phyloP scores from a whole-genome alignment of 2,329 filamentous ascomycete species.

The Capronia americana region DNA sequence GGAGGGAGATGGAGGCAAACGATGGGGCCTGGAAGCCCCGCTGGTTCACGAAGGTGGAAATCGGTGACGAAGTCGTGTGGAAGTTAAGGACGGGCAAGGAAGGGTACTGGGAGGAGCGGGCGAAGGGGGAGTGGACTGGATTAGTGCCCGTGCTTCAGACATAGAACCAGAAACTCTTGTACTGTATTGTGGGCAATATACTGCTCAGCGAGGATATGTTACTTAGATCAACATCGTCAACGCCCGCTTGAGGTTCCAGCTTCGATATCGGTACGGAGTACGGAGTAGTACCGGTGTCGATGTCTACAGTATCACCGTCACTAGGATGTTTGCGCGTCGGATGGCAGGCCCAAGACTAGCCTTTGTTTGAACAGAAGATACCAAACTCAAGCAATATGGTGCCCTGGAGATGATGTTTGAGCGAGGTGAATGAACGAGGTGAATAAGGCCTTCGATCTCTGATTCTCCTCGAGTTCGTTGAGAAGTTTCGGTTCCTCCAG shows the following conservation, averaged over 20 bases:
- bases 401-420: not conserved
- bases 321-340: not conserved
- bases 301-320: not conserved
- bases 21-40: slow-evolving; percentile 75
- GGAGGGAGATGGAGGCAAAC: slow-evolving; percentile 75
- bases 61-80: slow-evolving; percentile 67
- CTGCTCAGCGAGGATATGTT: not conserved
- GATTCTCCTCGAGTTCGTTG: not conserved
- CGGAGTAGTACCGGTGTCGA: not conserved
- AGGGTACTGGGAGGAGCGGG: slow-evolving; percentile 90
- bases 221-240: not conserved
- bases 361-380: not conserved
- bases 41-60: slow-evolving; percentile 80
- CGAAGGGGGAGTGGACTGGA: slow-evolving; percentile 68
- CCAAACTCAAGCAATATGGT: not conserved
- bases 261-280: not conserved
- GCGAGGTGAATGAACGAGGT: not conserved
- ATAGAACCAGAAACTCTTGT: not conserved
- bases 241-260: not conserved
- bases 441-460: not conserved
- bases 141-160: slow-evolving; percentile 62
- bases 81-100: slow-evolving; percentile 79
- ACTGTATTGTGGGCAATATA: not conserved
- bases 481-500: not conserved
- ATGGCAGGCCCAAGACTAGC: not conserved